Evolutionary conservation across 2,329 filamentous ascomycete species (phyloP).

Genomic region (Sclerotinia subarctica): DNA sequence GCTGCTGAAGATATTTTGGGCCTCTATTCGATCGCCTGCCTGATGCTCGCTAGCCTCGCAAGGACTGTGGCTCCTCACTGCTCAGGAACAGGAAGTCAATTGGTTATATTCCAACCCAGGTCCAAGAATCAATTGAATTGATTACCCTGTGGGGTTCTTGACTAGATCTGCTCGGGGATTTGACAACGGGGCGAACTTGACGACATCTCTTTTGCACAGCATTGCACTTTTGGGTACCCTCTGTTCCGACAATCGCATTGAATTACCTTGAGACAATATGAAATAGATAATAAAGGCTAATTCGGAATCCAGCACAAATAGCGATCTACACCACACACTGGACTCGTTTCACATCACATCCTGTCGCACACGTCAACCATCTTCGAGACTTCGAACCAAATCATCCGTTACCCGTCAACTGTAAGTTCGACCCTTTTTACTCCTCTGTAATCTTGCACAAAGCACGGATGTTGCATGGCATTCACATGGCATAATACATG

Average conservation of each 20-base stretch:
- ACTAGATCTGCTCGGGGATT: slow-evolving; percentile 28
- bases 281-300: slow-evolving; percentile 27
- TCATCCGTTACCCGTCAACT: background rate
- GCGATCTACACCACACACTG: slow-evolving; percentile 22
- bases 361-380: slow-evolving; percentile 19
- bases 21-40: slow-evolving; percentile 13
- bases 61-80: background rate
- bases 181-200: slow-evolving; percentile 16
- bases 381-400: slow-evolving; percentile 2
- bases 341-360: slow-evolving; percentile 30
- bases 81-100: background rate
- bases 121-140: background rate
- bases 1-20: slow-evolving; percentile 26
- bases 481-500: slow-evolving; percentile 25
- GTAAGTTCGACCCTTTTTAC: slow-evolving; percentile 30
- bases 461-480: slow-evolving; percentile 35
- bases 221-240: slow-evolving; percentile 24
- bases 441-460: slow-evolving; percentile 22
- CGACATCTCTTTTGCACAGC: slow-evolving; percentile 27
- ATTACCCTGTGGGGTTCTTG: slow-evolving; percentile 24
- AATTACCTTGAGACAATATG: slow-evolving; percentile 21
- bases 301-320: slow-evolving; percentile 26
- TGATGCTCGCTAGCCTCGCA: slow-evolving; percentile 27
- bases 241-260: slow-evolving; percentile 31
- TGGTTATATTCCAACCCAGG: background rate